These are phyloP conservation scores for Aspergillus sclerotialis DNA, from an alignment of 2,329 filamentous ascomycete genomes.

Conservation along the genomic window DNA sequence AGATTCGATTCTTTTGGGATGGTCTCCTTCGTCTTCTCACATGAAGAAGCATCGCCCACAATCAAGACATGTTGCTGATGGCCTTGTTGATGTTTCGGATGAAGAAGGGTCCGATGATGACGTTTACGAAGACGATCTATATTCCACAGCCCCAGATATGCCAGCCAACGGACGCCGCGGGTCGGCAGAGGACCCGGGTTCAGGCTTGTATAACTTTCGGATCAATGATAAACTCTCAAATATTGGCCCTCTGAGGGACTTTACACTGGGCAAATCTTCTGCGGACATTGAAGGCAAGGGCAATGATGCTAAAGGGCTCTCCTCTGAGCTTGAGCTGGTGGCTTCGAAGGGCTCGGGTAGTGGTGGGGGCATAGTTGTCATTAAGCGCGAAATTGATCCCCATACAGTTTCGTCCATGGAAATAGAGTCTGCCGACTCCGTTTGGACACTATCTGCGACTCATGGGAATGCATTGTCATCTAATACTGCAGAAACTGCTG, in stretches of 20 bases:
- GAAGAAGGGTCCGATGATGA: constrained; percentile 53
- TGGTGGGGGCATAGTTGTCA: constrained; percentile 63
- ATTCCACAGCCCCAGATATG: constrained; percentile 28
- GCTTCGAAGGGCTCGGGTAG: constrained; percentile 48
- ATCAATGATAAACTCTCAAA: constrained; percentile 71
- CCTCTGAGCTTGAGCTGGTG: constrained; percentile 43
- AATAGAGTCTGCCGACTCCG: constrained; percentile 63
- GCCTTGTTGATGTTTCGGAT: constrained; percentile 52
- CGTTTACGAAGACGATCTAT: constrained; percentile 48
- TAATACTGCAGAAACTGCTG: constrained; percentile 39
- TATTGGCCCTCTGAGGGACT: constrained; percentile 70
- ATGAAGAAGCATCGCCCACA: constrained; percentile 53
- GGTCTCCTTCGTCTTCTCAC: constrained; percentile 60
- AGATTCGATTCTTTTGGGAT: constrained; percentile 75
- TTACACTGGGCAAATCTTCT: constrained; percentile 59
- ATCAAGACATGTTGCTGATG: constrained; percentile 47
- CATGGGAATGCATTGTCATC: constrained; percentile 44
- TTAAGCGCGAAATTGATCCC: constrained; percentile 73
- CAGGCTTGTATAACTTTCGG: constrained; percentile 61
- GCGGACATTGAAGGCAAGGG: constrained; percentile 41
- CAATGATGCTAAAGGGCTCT: constrained; percentile 33
- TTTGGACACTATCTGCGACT: constrained; percentile 67
- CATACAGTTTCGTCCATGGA: constrained; percentile 62
- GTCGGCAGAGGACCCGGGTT: constrained; percentile 13
- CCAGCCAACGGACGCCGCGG: constrained; percentile 10